phyloP scores from a whole-genome alignment of 768 basidiomycete genomes.

The Xanthoconium stramineum region DNA sequence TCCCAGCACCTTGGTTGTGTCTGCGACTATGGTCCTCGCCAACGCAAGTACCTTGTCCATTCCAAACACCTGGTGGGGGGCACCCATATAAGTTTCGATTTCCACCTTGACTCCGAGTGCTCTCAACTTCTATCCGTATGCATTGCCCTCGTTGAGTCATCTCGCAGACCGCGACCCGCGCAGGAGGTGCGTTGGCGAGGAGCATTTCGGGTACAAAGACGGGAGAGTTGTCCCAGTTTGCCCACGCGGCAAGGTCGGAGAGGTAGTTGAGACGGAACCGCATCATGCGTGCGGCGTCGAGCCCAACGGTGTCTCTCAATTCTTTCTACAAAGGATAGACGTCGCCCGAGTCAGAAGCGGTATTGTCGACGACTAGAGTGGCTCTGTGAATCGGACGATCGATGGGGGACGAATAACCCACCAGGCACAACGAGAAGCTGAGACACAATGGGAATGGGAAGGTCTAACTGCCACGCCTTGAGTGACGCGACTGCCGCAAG shows the following conservation, averaged over 20 bases:
- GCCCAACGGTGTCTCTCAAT: constrained; percentile 56
- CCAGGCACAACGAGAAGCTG: constrained; percentile 66
- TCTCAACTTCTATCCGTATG: constrained; percentile 56
- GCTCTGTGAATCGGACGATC: not conserved
- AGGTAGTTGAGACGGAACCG: constrained; percentile 72
- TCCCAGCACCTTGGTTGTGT: constrained; percentile 20
- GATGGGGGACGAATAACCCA: constrained; percentile 3
- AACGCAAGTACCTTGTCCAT: constrained; percentile 49
- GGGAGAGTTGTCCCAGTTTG: constrained; percentile 68
- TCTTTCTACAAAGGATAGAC: constrained; percentile 51
- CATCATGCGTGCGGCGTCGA: constrained; percentile 58
- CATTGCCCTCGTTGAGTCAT: constrained; percentile 60
- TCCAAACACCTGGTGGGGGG: constrained; percentile 65
- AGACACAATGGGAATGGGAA: constrained; percentile 55
- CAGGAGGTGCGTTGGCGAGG: constrained; percentile 47
- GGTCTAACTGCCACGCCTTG: constrained; percentile 49
- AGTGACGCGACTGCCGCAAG: constrained; percentile 63
- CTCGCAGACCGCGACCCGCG: constrained; percentile 64
- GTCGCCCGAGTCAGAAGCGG: constrained; percentile 40
- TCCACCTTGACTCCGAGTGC: constrained; percentile 52
- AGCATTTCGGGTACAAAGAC: constrained; percentile 60
- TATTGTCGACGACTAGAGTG: constrained; percentile 59
- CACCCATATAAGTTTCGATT: constrained; percentile 51
- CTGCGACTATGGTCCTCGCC: constrained; percentile 16
- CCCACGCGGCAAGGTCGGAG: constrained; percentile 54